Evolutionary conservation across 2,329 filamentous ascomycete species (phyloP).

Genomic region (Fusarium mangiferae): DNA sequence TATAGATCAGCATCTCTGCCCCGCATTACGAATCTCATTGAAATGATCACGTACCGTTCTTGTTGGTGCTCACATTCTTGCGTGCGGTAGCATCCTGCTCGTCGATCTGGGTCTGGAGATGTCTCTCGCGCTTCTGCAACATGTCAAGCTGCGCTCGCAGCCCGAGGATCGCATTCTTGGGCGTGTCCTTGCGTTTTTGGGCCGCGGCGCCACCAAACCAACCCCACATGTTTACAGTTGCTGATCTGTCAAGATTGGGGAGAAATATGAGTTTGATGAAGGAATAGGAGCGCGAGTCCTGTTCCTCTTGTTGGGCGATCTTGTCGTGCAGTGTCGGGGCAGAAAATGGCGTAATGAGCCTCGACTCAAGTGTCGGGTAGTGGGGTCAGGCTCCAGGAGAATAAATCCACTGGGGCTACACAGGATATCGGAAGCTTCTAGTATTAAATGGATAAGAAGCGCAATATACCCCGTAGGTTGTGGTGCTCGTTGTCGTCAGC

Average conservation of each 20-base stretch:
- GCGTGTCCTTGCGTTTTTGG: constrained; percentile 89
- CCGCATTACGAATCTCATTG: constrained; percentile 12
- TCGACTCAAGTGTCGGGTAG: constrained; percentile 36
- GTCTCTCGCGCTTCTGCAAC: constrained; percentile 95
- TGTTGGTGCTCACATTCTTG: constrained; percentile 88
- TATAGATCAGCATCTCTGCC: constrained; percentile 38
- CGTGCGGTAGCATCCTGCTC: constrained; percentile 90
- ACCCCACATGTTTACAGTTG: constrained; percentile 70
- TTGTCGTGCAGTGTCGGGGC: constrained; percentile 24
- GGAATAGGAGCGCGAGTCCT: constrained; percentile 22
- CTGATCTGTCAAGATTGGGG: constrained; percentile 5
- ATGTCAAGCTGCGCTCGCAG: constrained; percentile 93
- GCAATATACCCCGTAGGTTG: background rate
- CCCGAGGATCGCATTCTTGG: constrained; percentile 94
- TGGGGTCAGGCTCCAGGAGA: constrained; percentile 43
- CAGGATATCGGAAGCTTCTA: background rate
- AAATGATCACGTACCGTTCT: constrained; percentile 74
- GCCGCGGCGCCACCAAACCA: constrained; percentile 90
- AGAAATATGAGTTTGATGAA: background rate
- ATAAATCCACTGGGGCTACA: background rate
- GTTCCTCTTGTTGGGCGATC: constrained; percentile 16
- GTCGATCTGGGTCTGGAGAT: constrained; percentile 90
- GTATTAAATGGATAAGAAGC: background rate
- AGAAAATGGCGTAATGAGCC: constrained; percentile 40
- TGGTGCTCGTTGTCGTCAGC: constrained; percentile 31